Evolutionary conservation across 345 rosid genomes (phyloP), one percentile per base, ranked within the genome.

Genomic region (Gossypium raimondii): DNA sequence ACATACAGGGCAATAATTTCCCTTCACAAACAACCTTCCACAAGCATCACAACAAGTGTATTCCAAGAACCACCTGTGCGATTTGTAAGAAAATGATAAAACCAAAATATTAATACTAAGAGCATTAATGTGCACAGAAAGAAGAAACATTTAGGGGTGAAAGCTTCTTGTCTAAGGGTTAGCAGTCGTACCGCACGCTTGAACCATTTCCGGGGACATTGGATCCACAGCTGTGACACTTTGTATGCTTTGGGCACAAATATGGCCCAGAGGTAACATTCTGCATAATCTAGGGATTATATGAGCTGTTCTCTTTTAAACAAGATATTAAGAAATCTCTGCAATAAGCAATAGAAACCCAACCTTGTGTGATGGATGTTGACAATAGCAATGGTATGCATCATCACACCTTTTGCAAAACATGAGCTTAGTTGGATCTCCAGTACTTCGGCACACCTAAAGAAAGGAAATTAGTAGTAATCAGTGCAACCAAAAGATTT

Each of bases 41-140:
- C 99, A 96, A 68, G 99, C 97, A 92, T 96, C 99, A 80, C 99
- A 96, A 78, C 99, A 90, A 77, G 99, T 93, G 84, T 90, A 91
- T 74, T 97, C 94, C 85, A 96, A 86, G 88, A 93, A 96, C 99
- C 99, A 96, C 85, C 99, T 93, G 88, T 64, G 74, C 70, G 74
- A 63, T 76, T 61, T 67, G 62, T 45, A 69, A 69, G 22, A 20
- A 80, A 18, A 59, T 59, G 63, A 59, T 59, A 59, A 59, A 76
- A 59, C 17, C 17, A 24, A 24, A 53, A 52, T 12, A 11, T 10
- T 18, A 78, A 73, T 53, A 12, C 4, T 12, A 25, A 57, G 67
- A 53, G n/a, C 13, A 51, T n/a, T 52, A 25, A 69, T 16, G 27
- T 75, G 47, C n/a, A 68, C 8, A 11, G 11, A 56, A 45, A 24